These are phyloP conservation scores for Cerrena zonata DNA, from an alignment of 1,284 basidiomycete species.

Conservation along the genomic window DNA sequence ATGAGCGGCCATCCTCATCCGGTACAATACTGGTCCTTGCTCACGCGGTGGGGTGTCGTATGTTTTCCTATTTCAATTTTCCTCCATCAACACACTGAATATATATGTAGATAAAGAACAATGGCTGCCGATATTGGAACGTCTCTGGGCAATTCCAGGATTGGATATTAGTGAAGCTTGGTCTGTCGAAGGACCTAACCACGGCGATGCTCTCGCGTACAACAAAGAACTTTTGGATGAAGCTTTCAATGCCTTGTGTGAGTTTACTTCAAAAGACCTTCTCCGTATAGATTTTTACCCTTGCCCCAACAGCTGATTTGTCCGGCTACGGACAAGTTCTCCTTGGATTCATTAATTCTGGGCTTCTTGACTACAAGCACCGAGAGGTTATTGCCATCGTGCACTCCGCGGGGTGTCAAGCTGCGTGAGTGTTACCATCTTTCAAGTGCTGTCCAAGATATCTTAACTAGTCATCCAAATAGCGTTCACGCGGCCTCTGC, in stretches of 20 bases:
- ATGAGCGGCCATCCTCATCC: background rate
- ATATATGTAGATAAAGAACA: background rate
- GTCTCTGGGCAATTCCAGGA: background rate
- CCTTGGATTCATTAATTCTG: background rate
- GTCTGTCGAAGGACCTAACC: background rate
- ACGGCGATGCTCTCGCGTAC: background rate
- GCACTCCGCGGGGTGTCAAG: background rate
- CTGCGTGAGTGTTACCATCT: background rate
- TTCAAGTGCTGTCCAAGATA: background rate
- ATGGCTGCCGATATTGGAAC: background rate
- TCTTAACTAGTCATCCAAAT: background rate
- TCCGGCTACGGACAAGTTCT: background rate
- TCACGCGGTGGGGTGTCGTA: background rate
- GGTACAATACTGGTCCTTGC: background rate
- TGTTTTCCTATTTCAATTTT: background rate
- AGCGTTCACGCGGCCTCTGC: background rate
- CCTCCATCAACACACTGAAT: background rate
- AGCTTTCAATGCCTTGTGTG: background rate
- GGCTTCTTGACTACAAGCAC: background rate
- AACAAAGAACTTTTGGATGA: background rate
- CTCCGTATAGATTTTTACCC: background rate
- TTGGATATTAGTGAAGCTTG: background rate
- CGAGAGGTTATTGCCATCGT: background rate
- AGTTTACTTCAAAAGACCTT: background rate
- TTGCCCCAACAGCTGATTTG: background rate